Evolutionary conservation across 179 eudicot species (phyloP), one percentile per base, ranked within the genome.

Genomic region (Vitellaria paradoxa): DNA sequence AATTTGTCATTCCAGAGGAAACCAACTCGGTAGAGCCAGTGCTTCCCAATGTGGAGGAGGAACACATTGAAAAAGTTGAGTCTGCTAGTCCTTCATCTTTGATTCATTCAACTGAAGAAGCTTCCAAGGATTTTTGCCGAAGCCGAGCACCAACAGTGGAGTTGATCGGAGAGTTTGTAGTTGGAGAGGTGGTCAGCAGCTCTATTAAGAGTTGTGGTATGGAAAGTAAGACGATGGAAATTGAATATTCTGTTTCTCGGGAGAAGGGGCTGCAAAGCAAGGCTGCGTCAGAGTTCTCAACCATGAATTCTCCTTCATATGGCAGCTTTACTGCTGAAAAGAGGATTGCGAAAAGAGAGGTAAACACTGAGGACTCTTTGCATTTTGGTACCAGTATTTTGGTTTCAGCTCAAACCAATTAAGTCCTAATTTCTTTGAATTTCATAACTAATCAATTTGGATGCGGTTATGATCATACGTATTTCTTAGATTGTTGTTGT

Each of bases 161-260:
- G 78, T 65, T 87, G 74, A 81, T 89, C 6, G 82, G 85, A 46
- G 92, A 89, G 55, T 72, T 87, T 59, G 80, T 65, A 56, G 72
- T 89, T 61, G 88, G 85, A 65, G 83, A 82, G 23, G 50, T n/a
- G 4, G 67, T 79, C 55, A 72, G 76, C 74, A 65, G 63, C 63
- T 56, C 81, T 61, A 23, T 66, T 5, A 75, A 56, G 60, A 83
- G 76, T 30, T 73, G 69, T 59, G 30, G 59, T 63, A 65, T 7
- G 70, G 64, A 55, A 70, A 68, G 53, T 26, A 73, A 56, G 72
- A 46, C 46, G 11, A 21, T 46, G 67, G 81, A 79, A 50, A 50
- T 46, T 15, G 78, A 72, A 67, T 61, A 49, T 47, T 46, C 66
- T 55, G 9, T 7, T 30, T 24, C 10, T 30, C 53, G 8, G 21